Base-by-base conservation (phyloP, 441 rosid genomes). In the Kokia cookei region DNA sequence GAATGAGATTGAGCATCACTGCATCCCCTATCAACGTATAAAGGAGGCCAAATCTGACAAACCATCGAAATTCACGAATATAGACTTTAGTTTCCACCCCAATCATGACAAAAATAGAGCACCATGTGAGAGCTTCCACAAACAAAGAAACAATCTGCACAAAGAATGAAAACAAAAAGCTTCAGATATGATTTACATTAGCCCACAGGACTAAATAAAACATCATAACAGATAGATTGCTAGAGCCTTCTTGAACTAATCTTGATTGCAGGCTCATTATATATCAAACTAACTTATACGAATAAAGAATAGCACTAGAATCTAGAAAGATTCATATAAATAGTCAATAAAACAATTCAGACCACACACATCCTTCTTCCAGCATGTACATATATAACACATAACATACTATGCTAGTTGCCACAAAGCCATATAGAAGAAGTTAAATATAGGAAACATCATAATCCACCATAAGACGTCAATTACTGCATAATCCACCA, bases 61-160 rank as follows among this genome's bases (percentile, higher is more conserved):
- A 88, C 99, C 99, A 97, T 71, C 99, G 96, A 67, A 93, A 81
- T 65, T 97, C 96, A 42, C 67, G 78, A 79, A 97, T 82, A 80
- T 97, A 97, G 62, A 91, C 86, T 80, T 89, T 93, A 43, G 93
- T 91, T 84, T 94, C 99, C 60, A 93, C 79, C 61, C 75, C 77
- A 75, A 87, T 88, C 98, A 94, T 82, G 74, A 90, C 82, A 73
- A 97, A 79, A 79, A 84, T 73, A 77, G 90, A 87, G 82, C 94
- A 89, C 99, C 99, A 96, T 82, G 97, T 82, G 59, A 90, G 80
- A 74, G 95, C 90, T 85, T 93, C 94, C 76, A 88, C 82, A 48
- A 80, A 77, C 90, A 91, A 75, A 75, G 97, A 93, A 79, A 87
- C 79, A 57, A 85, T 84, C 99, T 96, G 96, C 77, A 70, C 64